Conservation (phyloP, 1,284 basidiomycete species). For the Wolfiporia cocos region DNA sequence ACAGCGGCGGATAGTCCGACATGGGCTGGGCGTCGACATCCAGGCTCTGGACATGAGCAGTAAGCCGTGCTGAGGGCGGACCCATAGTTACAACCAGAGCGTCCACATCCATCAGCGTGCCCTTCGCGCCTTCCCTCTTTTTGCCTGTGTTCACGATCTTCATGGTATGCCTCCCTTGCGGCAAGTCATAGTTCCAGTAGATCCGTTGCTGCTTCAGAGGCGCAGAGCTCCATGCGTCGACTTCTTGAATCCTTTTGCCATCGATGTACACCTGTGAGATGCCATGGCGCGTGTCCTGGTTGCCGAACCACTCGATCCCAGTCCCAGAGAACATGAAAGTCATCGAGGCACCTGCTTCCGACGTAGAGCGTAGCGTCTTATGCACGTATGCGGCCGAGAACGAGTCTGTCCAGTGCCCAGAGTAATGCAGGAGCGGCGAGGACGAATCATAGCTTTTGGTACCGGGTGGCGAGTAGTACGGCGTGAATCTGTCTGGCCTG, state of each 20-base stretch:
- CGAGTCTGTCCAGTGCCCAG: slow-evolving; percentile 49
- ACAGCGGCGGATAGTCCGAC: slow-evolving; percentile 12
- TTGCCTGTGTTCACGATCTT: slow-evolving; percentile 54
- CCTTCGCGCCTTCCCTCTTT: slow-evolving; percentile 29
- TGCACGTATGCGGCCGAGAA: slow-evolving; percentile 45
- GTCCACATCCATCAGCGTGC: slow-evolving; percentile 47
- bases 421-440: slow-evolving; percentile 56
- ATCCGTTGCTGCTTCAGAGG: slow-evolving; percentile 52
- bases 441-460: slow-evolving; percentile 62
- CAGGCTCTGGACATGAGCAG: slow-evolving; percentile 11
- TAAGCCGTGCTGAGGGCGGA: not conserved
- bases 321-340: slow-evolving; percentile 60
- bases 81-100: slow-evolving; percentile 56
- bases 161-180: slow-evolving; percentile 48
- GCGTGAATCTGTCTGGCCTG: slow-evolving; percentile 41
- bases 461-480: slow-evolving; percentile 69
- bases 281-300: slow-evolving; percentile 47
- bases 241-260: slow-evolving; percentile 34
- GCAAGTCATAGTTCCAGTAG: slow-evolving; percentile 54
- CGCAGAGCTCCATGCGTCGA: slow-evolving; percentile 40
- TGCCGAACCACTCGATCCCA: slow-evolving; percentile 75
- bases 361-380: slow-evolving; percentile 46
- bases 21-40: slow-evolving; percentile 9
- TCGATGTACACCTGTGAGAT: slow-evolving; percentile 54
- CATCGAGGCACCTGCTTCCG: slow-evolving; percentile 42